phyloP scores from a whole-genome alignment of 148 eudicot genomes.

The Cornus florida region DNA sequence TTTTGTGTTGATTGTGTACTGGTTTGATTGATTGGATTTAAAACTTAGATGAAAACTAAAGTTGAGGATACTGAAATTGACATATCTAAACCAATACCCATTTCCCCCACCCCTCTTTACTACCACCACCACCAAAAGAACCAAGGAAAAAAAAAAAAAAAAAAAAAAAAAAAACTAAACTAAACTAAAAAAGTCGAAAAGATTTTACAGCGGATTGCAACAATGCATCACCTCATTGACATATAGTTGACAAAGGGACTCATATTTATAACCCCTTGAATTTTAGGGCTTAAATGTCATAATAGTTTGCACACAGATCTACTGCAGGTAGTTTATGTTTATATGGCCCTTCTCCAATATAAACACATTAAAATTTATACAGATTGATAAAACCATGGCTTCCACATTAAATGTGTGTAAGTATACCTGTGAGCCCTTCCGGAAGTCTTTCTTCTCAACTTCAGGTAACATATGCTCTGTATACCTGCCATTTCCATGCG shows the following conservation, averaged over 20 bases:
- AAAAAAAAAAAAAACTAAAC: too few species aligned
- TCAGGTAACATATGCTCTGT: slow-evolving; percentile 87
- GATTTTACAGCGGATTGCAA: background rate
- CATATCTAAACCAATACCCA: too few species aligned
- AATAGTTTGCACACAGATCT: background rate
- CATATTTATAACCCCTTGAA: background rate
- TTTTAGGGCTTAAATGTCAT: background rate
- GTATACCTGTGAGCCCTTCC: slow-evolving; percentile 95
- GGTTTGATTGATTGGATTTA: too few species aligned
- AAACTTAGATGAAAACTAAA: too few species aligned
- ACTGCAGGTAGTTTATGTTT: background rate
- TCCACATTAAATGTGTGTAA: background rate
- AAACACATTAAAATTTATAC: background rate
- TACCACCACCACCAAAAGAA: too few species aligned
- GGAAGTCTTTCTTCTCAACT: slow-evolving; percentile 74
- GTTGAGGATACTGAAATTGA: too few species aligned
- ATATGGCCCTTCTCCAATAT: background rate
- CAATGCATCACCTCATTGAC: background rate
- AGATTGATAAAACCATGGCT: background rate
- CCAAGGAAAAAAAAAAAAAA: background rate
- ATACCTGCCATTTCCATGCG: slow-evolving; percentile 92
- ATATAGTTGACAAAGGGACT: background rate
- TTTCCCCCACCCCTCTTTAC: too few species aligned
- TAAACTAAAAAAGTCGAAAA: background rate
- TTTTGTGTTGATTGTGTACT: too few species aligned